Conservation (phyloP, 306 rosid species). For the Cucurbita maxima region DNA sequence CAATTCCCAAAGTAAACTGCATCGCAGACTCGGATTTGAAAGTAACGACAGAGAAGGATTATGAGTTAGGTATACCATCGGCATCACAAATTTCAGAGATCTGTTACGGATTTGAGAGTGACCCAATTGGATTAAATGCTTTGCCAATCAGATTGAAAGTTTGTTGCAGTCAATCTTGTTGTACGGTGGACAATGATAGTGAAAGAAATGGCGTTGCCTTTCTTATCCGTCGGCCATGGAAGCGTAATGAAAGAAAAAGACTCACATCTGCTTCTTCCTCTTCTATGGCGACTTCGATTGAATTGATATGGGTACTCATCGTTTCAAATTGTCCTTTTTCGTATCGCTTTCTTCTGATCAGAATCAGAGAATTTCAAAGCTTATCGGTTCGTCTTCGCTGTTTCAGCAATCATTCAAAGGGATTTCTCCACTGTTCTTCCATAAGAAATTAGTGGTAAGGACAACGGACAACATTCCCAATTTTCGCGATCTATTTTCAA, state of each 20-base stretch:
- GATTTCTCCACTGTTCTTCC: neutral
- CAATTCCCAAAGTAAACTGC: conserved; percentile 14
- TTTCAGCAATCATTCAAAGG: neutral
- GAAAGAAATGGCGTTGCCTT: neutral
- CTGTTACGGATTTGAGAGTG: neutral
- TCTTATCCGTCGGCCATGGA: neutral
- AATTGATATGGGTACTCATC: neutral
- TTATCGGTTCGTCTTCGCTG: neutral
- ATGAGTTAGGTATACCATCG: neutral
- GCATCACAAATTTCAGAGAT: neutral
- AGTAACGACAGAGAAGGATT: neutral
- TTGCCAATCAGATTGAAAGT: neutral
- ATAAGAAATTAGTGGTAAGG: neutral
- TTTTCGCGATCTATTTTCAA: neutral
- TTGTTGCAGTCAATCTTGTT: neutral
- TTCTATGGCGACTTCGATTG: neutral
- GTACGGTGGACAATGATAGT: neutral
- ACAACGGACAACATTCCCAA: neutral
- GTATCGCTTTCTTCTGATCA: neutral
- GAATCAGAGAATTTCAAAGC: neutral
- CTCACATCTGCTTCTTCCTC: neutral
- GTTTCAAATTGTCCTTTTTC: neutral
- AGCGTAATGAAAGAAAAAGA: neutral
- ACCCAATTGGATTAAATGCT: neutral
- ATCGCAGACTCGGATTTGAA: neutral